Conservation (phyloP, 2,329 filamentous ascomycete genomes). For the Pseudonectria foliicola region DNA sequence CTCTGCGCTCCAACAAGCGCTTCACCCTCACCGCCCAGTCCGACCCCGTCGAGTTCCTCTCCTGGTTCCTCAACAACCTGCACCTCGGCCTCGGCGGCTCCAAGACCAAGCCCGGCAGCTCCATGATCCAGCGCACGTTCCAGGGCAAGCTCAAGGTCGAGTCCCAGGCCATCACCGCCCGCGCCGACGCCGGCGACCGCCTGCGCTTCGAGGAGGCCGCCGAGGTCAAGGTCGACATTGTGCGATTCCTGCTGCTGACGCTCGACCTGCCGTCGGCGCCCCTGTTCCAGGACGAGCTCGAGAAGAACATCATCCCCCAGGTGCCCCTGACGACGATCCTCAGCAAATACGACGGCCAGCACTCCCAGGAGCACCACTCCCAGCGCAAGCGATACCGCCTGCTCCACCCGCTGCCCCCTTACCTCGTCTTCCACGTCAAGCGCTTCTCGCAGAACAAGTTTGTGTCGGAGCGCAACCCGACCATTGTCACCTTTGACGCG, state of each 20-base stretch:
- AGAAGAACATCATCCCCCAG: constrained; percentile 94
- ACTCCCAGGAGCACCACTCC: constrained; percentile 80
- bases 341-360: constrained; percentile 85
- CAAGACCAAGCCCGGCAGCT: constrained; percentile 75
- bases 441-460: constrained; percentile 97
- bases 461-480: constrained; percentile 90
- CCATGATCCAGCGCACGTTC: constrained; percentile 86
- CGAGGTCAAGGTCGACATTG: constrained; percentile 67
- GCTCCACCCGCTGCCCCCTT: constrained; percentile 84
- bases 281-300: constrained; percentile 89
- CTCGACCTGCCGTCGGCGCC: constrained; percentile 87
- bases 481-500: constrained; percentile 93
- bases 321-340: constrained; percentile 77
- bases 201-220: constrained; percentile 89
- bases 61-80: constrained; percentile 95
- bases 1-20: constrained; percentile 80
- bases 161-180: constrained; percentile 87
- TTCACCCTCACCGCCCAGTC: constrained; percentile 88
- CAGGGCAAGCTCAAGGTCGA: constrained; percentile 89
- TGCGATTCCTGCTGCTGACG: constrained; percentile 84
- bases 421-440: constrained; percentile 90
- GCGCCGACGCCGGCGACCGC: constrained; percentile 78
- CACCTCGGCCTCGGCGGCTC: constrained; percentile 87
- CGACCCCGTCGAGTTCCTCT: constrained; percentile 92
- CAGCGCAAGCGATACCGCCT: constrained; percentile 85